phyloP scores from a whole-genome alignment of 2,329 filamentous ascomycete species.

The Fusarium haematococcum region DNA sequence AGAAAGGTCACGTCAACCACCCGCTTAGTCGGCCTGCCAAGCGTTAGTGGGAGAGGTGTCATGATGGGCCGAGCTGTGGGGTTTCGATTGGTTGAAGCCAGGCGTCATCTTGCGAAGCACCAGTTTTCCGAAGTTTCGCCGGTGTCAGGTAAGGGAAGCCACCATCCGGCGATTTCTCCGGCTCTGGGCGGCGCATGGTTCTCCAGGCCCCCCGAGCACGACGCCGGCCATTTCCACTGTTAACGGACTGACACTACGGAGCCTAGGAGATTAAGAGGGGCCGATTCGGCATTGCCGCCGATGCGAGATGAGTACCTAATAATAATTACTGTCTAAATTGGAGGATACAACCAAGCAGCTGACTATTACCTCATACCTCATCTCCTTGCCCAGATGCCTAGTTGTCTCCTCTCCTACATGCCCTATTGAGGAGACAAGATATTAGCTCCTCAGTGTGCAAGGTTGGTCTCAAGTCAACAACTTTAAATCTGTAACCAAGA shows the following conservation, averaged over 20 bases:
- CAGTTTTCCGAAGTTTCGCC: slow-evolving; percentile 39
- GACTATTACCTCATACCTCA: slow-evolving; percentile 34
- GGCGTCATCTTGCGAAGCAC: slow-evolving; percentile 10
- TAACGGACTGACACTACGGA: slow-evolving; percentile 26
- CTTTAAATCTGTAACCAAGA: neutral
- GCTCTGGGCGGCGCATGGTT: slow-evolving; percentile 18
- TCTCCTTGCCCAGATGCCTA: slow-evolving; percentile 12
- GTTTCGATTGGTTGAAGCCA: slow-evolving; percentile 20
- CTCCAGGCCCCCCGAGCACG: slow-evolving; percentile 10
- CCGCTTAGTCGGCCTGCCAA: slow-evolving; percentile 19
- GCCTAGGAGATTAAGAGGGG: slow-evolving; percentile 28
- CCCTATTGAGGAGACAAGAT: neutral
- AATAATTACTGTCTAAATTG: slow-evolving; percentile 25
- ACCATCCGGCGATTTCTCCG: slow-evolving; percentile 10
- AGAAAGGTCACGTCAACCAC: slow-evolving; percentile 14
- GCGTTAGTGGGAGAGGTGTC: slow-evolving; percentile 47
- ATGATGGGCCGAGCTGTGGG: slow-evolving; percentile 44
- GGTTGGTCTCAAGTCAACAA: neutral
- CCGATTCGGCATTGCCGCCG: slow-evolving; percentile 34
- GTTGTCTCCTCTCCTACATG: neutral
- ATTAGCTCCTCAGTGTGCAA: neutral
- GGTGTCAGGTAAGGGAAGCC: slow-evolving; percentile 20
- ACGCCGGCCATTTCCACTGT: slow-evolving; percentile 19
- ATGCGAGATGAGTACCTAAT: slow-evolving; percentile 19
- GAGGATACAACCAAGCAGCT: slow-evolving; percentile 11